phyloP scores from a whole-genome alignment of 2,329 filamentous ascomycete genomes.

The Penicillium rolfsii region DNA sequence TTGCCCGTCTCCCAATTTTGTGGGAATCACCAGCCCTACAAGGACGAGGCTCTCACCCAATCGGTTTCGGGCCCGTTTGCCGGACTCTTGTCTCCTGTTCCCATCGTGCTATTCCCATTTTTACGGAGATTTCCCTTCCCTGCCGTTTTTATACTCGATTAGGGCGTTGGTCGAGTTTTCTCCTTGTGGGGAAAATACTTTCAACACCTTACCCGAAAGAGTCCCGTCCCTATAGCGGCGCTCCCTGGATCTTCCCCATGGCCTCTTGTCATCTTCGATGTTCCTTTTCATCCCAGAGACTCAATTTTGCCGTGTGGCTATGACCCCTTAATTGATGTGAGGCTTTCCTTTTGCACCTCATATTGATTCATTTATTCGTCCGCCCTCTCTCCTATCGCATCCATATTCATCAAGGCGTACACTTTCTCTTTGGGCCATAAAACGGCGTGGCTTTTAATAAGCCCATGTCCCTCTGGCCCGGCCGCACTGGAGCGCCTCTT shows the following conservation, averaged over 20 bases:
- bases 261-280: not conserved
- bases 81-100: constrained; percentile 4
- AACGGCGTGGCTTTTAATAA: not conserved
- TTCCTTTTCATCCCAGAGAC: not conserved
- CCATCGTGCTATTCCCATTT: not conserved
- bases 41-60: not conserved
- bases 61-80: constrained; percentile 5
- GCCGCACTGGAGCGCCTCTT: not conserved
- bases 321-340: not conserved
- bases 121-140: not conserved
- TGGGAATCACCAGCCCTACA: constrained; percentile 11
- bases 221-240: not conserved
- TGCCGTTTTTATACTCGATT: not conserved
- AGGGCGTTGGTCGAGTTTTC: not conserved
- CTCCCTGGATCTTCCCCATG: not conserved
- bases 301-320: not conserved
- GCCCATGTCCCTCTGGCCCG: not conserved
- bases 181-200: not conserved
- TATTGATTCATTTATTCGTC: not conserved
- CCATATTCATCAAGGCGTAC: not conserved
- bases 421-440: not conserved
- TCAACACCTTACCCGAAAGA: not conserved
- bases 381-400: too few species aligned
- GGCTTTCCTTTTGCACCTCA: not conserved
- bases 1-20: constrained; percentile 1